Percentiles rank a stretch among this genome's conserved stretches.
Conservation (phyloP, 2,329 filamentous ascomycete genomes). For the Alternaria postmessia region DNA sequence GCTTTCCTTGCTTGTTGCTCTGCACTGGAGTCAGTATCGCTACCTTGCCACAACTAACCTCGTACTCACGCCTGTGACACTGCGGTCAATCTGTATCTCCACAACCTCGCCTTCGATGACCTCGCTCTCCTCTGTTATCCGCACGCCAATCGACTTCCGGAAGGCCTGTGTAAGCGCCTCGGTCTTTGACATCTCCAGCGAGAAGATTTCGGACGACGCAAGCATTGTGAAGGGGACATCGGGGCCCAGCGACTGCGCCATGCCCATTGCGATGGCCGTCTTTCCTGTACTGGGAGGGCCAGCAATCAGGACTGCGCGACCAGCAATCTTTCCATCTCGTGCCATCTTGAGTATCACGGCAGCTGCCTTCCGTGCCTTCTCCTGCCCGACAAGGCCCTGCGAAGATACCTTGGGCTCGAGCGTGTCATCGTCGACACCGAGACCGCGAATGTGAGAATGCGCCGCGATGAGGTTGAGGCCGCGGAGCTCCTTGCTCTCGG, state of each 20-base stretch:
- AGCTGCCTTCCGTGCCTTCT: slow-evolving; percentile 94
- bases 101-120: slow-evolving; percentile 99
- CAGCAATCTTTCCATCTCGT: slow-evolving; percentile 97
- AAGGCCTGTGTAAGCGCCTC: slow-evolving; percentile 99
- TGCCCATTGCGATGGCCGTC: slow-evolving; percentile 98
- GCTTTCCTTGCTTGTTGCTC: slow-evolving; percentile 97
- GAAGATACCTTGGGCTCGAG: slow-evolving; percentile 85
- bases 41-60: background rate
- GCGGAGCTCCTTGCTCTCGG: slow-evolving; percentile 94
- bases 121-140: slow-evolving; percentile 98
- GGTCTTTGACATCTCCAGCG: slow-evolving; percentile 98
- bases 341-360: slow-evolving; percentile 98
- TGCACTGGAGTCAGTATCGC: slow-evolving; percentile 36
- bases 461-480: slow-evolving; percentile 97
- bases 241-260: slow-evolving; percentile 92
- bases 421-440: slow-evolving; percentile 91
- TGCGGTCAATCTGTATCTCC: slow-evolving; percentile 97
- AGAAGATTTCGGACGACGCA: slow-evolving; percentile 96
- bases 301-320: slow-evolving; percentile 91
- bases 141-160: slow-evolving; percentile 95
- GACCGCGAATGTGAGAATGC: slow-evolving; percentile 95
- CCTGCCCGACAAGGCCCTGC: slow-evolving; percentile 93
- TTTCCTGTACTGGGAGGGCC: slow-evolving; percentile 97
- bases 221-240: slow-evolving; percentile 98
- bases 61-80: slow-evolving; percentile 78